A percentile compares a stretch with the other conserved stretches of the same genome.
These are phyloP conservation scores for Cercis canadensis DNA, from an alignment of 306 rosid genomes.

Conservation along the genomic window DNA sequence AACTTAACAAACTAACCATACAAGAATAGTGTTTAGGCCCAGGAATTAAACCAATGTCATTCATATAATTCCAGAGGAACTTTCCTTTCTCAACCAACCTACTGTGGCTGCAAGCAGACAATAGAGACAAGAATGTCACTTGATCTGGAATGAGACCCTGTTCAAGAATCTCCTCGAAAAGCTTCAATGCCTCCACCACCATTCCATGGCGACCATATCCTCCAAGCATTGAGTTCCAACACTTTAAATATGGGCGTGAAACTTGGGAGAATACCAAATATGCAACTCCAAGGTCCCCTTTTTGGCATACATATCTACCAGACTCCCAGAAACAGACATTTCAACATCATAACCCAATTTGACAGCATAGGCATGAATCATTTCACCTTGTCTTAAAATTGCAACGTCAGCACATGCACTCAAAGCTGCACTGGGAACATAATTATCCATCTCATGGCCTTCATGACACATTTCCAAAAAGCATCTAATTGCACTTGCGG, in stretches of 20 bases:
- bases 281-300: conserved; percentile 73
- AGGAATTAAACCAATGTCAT: conserved; percentile 56
- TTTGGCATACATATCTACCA: conserved; percentile 86
- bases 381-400: conserved; percentile 78
- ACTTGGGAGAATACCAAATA: conserved; percentile 58
- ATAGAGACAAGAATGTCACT: conserved; percentile 73
- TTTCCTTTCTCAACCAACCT: conserved; percentile 63
- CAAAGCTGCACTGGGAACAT: conserved; percentile 73
- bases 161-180: conserved; percentile 56
- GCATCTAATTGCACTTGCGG: conserved; percentile 56
- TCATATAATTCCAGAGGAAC: conserved; percentile 70
- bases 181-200: conserved; percentile 66
- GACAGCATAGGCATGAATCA: conserved; percentile 67
- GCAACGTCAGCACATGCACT: conserved; percentile 80
- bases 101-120: conserved; percentile 79
- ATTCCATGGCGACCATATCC: conserved; percentile 88
- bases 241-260: conserved; percentile 69
- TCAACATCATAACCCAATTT: conserved; percentile 69
- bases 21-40: conserved; percentile 88
- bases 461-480: conserved; percentile 62
- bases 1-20: conserved; percentile 78
- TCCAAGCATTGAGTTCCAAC: conserved; percentile 92
- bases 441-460: conserved; percentile 59
- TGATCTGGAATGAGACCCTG: conserved; percentile 70
- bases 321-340: conserved; percentile 79